Evolutionary conservation across 2,329 filamentous ascomycete species (phyloP).

Genomic region (Elsinoe perseae): DNA sequence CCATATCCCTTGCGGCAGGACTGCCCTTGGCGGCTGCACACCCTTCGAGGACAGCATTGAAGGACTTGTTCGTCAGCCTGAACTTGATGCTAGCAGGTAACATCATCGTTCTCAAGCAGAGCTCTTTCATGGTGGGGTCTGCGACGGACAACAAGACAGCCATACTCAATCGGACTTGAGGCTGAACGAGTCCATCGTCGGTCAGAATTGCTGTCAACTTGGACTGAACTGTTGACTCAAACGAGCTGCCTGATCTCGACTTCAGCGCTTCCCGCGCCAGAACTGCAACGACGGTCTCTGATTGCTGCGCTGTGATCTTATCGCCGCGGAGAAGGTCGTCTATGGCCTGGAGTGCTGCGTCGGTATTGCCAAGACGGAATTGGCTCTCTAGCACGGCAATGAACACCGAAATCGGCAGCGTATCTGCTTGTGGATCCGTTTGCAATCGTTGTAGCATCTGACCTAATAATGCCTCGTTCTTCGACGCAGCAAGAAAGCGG

Average conservation of each 20-base stretch:
- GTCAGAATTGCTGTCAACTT: neutral
- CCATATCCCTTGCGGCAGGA: conserved; percentile 40
- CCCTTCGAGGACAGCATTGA: conserved; percentile 49
- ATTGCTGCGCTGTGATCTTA: neutral
- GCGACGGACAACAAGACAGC: conserved; percentile 23
- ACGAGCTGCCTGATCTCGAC: neutral
- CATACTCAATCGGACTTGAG: conserved; percentile 4
- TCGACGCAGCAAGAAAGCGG: conserved; percentile 46
- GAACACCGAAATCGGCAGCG: conserved; percentile 24
- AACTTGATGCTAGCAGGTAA: conserved; percentile 18
- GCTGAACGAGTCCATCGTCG: neutral
- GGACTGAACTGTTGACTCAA: neutral
- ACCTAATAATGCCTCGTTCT: conserved; percentile 33
- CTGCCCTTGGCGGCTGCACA: conserved; percentile 45
- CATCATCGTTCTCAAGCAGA: conserved; percentile 22
- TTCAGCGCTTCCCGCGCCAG: conserved; percentile 7
- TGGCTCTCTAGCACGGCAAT: conserved; percentile 38
- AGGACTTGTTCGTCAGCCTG: conserved; percentile 30
- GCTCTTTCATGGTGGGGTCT: conserved; percentile 23
- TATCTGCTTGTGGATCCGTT: conserved; percentile 13
- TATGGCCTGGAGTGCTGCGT: conserved; percentile 26
- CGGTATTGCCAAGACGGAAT: conserved; percentile 35
- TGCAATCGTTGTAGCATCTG: conserved; percentile 22
- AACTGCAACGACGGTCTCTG: neutral
- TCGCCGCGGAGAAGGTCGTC: conserved; percentile 28